Conservation (phyloP, 805 yeast species). For the Teunomyces funiuensis region DNA sequence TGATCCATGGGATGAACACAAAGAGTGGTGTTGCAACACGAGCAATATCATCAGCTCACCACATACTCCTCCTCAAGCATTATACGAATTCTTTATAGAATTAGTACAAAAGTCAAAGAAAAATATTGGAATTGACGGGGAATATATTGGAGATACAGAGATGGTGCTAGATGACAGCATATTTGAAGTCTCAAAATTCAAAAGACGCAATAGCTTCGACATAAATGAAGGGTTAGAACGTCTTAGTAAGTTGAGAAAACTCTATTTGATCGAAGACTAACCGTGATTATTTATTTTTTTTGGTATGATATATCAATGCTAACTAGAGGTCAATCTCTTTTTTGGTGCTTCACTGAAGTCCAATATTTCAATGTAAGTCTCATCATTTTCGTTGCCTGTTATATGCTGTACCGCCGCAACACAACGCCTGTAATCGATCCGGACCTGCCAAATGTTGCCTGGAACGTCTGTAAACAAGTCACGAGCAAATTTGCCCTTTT, state of each 20-base stretch:
- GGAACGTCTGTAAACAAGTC: conserved; percentile 72
- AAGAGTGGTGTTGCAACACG: conserved; percentile 34
- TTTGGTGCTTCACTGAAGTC: conserved; percentile 59
- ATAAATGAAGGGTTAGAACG: conserved; percentile 33
- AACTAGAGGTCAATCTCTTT: conserved; percentile 1
- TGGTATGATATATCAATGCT: not conserved
- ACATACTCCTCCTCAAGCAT: not conserved
- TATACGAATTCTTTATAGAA: conserved; percentile 23
- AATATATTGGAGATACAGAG: conserved; percentile 16
- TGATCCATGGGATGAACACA: conserved; percentile 30
- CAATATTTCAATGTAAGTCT: conserved; percentile 78
- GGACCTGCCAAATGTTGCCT: conserved; percentile 93
- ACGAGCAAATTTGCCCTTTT: conserved; percentile 71
- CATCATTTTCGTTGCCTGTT: conserved; percentile 45
- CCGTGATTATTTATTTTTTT: not conserved
- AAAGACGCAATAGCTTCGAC: conserved; percentile 25
- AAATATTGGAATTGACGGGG: conserved; percentile 27
- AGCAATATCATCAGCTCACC: conserved; percentile 11
- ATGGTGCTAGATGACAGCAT: conserved; percentile 5
- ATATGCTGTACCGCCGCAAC: conserved; percentile 82
- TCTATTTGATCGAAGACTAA: conserved; percentile 26
- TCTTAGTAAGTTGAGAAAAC: conserved; percentile 33
- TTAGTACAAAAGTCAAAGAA: conserved; percentile 21
- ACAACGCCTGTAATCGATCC: conserved; percentile 78
- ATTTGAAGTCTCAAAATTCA: conserved; percentile 4